Base-by-base conservation (phyloP, 202 grass and related monocot species). In the Setaria viridis region DNA sequence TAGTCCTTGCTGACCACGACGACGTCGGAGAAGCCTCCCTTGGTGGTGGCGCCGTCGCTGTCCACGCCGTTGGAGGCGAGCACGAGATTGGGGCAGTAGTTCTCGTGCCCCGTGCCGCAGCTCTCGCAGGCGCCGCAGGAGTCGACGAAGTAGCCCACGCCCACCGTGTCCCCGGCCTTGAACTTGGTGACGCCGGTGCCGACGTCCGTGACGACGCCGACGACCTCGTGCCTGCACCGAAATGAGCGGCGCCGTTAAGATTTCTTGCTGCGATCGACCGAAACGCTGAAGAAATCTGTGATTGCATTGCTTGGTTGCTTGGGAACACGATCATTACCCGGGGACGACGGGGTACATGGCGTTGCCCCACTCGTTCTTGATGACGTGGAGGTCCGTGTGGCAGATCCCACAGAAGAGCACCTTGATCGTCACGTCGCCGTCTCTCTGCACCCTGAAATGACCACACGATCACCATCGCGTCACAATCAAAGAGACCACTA, bases 371-470 rank as follows among this genome's bases (percentile, higher is more conserved):
- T 94, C 90, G 76, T 94, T 94, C 84, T 84, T 92, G 83, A 92
- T 86, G 19, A 46, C 62, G 62, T 94, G 90, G n/a, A 94, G 87
- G 62, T 94, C 92, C 0, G 92, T 92, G 85, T 94, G 92, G 81
- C 92, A 94, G 63, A 94, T 87, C 0, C 90, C 92, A 17, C 92
- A 94, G 86, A 47, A 94, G 51, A 92, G 87, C 54, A 94, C 82
- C 87, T 92, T 94, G 86, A 94, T 80, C 12, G 90, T 92, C 34
- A 94, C 92, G 79, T 94, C 90, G 21, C 63, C 78, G 34, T 92
- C 90, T 8, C 78, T 45, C 17, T 48, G 41, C 41, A 43, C 41
- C 78, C 92, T 94, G 80, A 19, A 82, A 78, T 78, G 10, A 41
- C 39, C 39, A 41, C 39, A 41, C 39, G 5, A 41, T 41, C 39